Percentiles rank a stretch among this genome's conserved stretches.
Conservation (phyloP, 352 stramenopile species). For the Globisporangium takayamanum region DNA sequence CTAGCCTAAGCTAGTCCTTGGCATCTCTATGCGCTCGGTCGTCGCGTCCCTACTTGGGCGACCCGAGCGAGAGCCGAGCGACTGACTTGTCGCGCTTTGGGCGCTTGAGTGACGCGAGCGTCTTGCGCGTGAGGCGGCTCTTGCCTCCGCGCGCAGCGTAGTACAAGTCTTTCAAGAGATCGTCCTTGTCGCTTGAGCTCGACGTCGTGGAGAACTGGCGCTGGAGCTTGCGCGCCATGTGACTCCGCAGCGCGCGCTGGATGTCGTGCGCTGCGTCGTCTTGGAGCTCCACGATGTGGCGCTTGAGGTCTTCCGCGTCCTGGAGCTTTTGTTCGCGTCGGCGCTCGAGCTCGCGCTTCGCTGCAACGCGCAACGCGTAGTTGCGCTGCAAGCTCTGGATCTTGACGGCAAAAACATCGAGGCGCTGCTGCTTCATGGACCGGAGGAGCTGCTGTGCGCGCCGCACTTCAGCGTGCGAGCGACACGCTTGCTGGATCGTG, state of each 20-base stretch:
- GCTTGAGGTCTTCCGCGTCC: constrained; percentile 18
- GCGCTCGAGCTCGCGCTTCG: constrained; percentile 23
- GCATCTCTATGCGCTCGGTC: no score
- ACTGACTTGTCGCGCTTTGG: constrained; percentile 36
- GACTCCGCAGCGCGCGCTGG: constrained; percentile 33
- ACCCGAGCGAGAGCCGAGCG: constrained; percentile 18
- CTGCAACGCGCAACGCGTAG: constrained; percentile 26
- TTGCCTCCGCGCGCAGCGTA: constrained; percentile 12
- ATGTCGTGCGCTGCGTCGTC: constrained; percentile 31
- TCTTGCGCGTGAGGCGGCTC: constrained; percentile 12
- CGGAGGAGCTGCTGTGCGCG: constrained; percentile 35
- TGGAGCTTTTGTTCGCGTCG: constrained; percentile 18
- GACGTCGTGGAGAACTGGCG: constrained; percentile 27
- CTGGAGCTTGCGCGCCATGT: constrained; percentile 28
- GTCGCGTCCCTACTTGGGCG: constrained; percentile 1
- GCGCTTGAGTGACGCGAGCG: constrained; percentile 20
- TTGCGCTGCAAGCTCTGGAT: constrained; percentile 29
- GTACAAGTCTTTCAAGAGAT: constrained; percentile 21
- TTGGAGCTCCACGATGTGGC: constrained; percentile 10
- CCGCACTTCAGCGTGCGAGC: constrained; percentile 28
- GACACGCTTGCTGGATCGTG: constrained; percentile 42
- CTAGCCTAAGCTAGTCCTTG: no score
- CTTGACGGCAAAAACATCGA: constrained; percentile 31
- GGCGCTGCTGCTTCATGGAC: constrained; percentile 21
- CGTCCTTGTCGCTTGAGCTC: constrained; percentile 22